These are phyloP conservation scores for Hippophae rhamnoides DNA, from an alignment of 306 rosid species.

Conservation along the genomic window DNA sequence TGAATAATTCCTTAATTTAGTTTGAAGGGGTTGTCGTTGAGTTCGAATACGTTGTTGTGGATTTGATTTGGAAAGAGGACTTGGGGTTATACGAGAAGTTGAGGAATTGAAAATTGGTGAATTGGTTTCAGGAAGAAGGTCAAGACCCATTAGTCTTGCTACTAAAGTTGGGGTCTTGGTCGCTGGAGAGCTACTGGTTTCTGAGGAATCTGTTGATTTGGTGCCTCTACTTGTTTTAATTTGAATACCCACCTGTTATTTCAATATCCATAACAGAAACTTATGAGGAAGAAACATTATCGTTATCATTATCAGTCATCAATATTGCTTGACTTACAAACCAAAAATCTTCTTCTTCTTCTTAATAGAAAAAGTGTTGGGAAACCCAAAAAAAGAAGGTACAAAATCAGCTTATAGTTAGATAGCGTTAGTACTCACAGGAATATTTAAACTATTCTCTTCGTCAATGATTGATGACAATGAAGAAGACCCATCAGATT, in stretches of 20 bases:
- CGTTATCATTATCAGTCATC: not conserved
- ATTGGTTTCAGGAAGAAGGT: constrained; percentile 67
- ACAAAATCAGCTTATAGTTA: constrained; percentile 8
- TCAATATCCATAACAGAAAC: constrained; percentile 12
- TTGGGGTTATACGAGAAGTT: constrained; percentile 17
- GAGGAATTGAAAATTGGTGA: constrained; percentile 30
- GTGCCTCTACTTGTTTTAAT: constrained; percentile 46
- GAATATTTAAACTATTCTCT: constrained; percentile 43
- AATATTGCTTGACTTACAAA: constrained; percentile 7
- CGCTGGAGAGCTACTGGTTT: constrained; percentile 58
- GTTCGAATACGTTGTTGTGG: constrained; percentile 16
- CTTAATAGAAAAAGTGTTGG: not conserved
- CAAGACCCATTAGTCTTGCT: constrained; percentile 95
- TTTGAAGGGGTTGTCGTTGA: constrained; percentile 20
- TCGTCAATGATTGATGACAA: constrained; percentile 32
- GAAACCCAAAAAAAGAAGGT: constrained; percentile 3
- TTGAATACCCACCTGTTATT: constrained; percentile 52
- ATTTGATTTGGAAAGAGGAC: constrained; percentile 16
- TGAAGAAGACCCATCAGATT: constrained; percentile 33
- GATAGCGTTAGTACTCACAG: constrained; percentile 36
- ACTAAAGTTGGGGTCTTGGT: constrained; percentile 85
- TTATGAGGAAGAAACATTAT: not conserved
- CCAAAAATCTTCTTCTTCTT: not conserved
- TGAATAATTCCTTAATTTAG: constrained; percentile 26
- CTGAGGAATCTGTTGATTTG: constrained; percentile 31